Evolutionary conservation across 352 stramenopile genomes (phyloP).

Genomic region (Phytophthora capsici): DNA sequence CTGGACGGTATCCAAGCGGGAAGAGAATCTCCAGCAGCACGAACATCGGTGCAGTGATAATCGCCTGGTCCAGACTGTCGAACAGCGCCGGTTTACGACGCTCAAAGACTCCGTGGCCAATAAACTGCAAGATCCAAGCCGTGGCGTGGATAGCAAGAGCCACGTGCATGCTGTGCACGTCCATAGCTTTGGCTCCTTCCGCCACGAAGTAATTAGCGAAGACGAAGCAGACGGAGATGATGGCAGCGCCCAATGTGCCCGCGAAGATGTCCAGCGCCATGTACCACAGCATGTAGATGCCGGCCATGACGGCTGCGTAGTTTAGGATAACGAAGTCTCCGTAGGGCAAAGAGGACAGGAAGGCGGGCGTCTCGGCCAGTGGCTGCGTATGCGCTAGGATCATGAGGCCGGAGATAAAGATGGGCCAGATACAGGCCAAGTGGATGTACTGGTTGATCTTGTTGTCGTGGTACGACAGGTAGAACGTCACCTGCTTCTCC

Average conservation of each 20-base stretch:
- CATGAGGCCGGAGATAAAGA: constrained; percentile 82
- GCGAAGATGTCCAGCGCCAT: constrained; percentile 69
- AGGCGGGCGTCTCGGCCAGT: constrained; percentile 33
- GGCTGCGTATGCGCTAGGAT: constrained; percentile 64
- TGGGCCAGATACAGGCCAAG: constrained; percentile 87
- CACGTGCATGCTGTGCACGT: constrained; percentile 65
- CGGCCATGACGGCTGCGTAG: constrained; percentile 56
- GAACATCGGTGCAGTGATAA: constrained; percentile 90
- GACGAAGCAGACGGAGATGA: constrained; percentile 62
- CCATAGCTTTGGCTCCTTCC: constrained; percentile 37
- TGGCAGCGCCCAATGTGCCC: constrained; percentile 58
- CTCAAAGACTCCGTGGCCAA: constrained; percentile 89
- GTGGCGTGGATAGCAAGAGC: constrained; percentile 61
- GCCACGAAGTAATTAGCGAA: constrained; percentile 71
- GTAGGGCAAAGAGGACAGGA: constrained; percentile 44
- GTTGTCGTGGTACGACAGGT: constrained; percentile 89
- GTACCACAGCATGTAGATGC: constrained; percentile 87
- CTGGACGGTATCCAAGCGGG: constrained; percentile 74
- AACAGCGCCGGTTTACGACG: constrained; percentile 86
- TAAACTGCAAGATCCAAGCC: constrained; percentile 82
- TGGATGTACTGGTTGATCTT: constrained; percentile 87
- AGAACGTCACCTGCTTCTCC: constrained; percentile 89
- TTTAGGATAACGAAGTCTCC: constrained; percentile 72
- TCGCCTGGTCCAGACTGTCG: constrained; percentile 84
- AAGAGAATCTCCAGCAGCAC: constrained; percentile 88